Evolutionary conservation across 129 eudicot genomes (phyloP), one percentile per base, ranked within the genome.

Genomic region (Chrysanthemum lavandulifolium): DNA sequence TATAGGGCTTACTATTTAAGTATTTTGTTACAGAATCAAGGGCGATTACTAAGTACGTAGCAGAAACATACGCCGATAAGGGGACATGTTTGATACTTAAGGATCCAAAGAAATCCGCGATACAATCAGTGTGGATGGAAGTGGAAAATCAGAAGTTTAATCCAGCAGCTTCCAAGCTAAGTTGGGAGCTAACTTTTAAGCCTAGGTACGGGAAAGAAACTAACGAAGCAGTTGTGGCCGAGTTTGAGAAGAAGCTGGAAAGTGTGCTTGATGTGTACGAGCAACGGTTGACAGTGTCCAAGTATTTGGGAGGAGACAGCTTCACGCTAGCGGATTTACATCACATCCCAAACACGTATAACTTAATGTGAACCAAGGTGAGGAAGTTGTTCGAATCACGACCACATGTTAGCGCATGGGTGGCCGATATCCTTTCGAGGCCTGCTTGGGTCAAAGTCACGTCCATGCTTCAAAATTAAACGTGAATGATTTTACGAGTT

Each of bases 11-110:
- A 61, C 19, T 27, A 2, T 13, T 27, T 61, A 13, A 3, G 6
- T 61, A 23, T 29, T 6, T 29, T 29, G 48, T 29, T 29, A 45
- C 43, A 61, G 48, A 61, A 61, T 61, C 67, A 61, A 61, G 67
- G 48, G 67, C 67, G 67, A 61, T 61, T 61, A 29, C 67, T 0
- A 61, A 25, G 65, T 61, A 61, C 40, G 43, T 61, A 61, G 65
- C 61, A n/a, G 61, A 57, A 14, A 36, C 15, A 21, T 61, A 5
- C 1, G 47, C 47, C 47, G 47, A 40, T 7, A 6, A 40, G 47
- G 47, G 47, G 47, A 40, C 47, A 6, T 40, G 47, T 40, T 40
- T 40, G 47, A 40, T 40, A 40, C 5, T 40, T 40, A 40, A 40
- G 47, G 47, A 40, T 7, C 47, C 47, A 40, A 40, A 6, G 47